Percentiles rank a stretch among this genome's conserved stretches.
phyloP scores from a whole-genome alignment of 2,329 filamentous ascomycete species.

The Albophoma yamanashiensis region DNA sequence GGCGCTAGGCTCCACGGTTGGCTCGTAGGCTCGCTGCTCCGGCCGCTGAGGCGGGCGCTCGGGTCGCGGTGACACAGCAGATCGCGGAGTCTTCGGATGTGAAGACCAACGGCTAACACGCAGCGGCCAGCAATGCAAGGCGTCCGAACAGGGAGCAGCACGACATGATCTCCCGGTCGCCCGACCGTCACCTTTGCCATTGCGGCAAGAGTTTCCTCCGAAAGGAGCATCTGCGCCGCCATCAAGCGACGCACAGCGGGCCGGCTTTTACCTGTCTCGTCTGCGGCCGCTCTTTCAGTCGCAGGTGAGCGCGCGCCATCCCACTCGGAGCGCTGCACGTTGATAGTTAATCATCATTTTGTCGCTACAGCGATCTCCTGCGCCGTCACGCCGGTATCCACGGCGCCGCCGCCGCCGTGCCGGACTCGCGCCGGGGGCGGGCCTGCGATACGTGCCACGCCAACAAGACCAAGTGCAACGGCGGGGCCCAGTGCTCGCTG shows the following conservation, averaged over 20 bases:
- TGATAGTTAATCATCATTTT: background rate
- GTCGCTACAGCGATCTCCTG: slow-evolving; percentile 20
- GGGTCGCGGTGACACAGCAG: background rate
- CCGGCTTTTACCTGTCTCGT: slow-evolving; percentile 22
- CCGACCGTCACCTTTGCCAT: slow-evolving; percentile 22
- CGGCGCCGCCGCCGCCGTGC: slow-evolving; percentile 15
- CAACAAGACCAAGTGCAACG: slow-evolving; percentile 35
- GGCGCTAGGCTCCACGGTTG: background rate
- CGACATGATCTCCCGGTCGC: slow-evolving; percentile 4
- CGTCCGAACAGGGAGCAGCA: background rate
- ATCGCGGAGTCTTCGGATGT: background rate
- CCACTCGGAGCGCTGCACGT: background rate
- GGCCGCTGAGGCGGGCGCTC: background rate
- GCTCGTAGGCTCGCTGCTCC: background rate
- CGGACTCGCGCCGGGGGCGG: slow-evolving; percentile 22
- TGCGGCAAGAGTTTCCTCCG: slow-evolving; percentile 28
- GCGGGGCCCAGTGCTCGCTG: slow-evolving; percentile 25
- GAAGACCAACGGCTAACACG: background rate
- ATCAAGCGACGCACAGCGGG: slow-evolving; percentile 26
- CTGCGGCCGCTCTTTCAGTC: slow-evolving; percentile 27
- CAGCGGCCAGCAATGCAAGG: background rate
- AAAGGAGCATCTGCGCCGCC: slow-evolving; percentile 27
- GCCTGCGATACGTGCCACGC: slow-evolving; percentile 32
- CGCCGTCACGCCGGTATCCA: slow-evolving; percentile 25
- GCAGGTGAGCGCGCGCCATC: slow-evolving; percentile 18